These are phyloP conservation scores for Clitoria ternatea DNA, from an alignment of 306 rosid genomes.

Conservation along the genomic window DNA sequence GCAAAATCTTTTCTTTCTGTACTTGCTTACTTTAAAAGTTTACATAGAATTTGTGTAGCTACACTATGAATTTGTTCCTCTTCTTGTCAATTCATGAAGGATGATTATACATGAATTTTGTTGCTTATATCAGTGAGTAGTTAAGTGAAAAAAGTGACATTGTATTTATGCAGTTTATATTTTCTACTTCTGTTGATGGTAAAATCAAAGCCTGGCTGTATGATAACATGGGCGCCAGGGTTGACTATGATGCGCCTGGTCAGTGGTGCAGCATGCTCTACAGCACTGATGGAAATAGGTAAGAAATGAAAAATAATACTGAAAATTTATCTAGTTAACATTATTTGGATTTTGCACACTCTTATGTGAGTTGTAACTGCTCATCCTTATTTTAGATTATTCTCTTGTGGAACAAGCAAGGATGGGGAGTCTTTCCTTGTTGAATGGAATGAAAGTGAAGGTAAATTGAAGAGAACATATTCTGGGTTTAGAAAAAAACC, in stretches of 20 bases:
- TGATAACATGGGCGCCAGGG: slow-evolving; percentile 54
- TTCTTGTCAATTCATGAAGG: background rate
- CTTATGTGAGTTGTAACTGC: slow-evolving; percentile 6
- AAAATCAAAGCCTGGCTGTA: slow-evolving; percentile 81
- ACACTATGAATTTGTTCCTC: background rate
- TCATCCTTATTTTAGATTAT: slow-evolving; percentile 45
- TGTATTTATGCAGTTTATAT: slow-evolving; percentile 50
- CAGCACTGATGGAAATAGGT: slow-evolving; percentile 75
- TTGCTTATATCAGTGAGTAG: background rate
- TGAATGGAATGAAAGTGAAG: slow-evolving; percentile 85
- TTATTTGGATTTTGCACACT: background rate
- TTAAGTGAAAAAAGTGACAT: background rate
- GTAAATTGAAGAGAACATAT: slow-evolving; percentile 53
- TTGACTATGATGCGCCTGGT: slow-evolving; percentile 77
- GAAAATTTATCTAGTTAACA: background rate
- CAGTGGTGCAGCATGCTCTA: slow-evolving; percentile 69
- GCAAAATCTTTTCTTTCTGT: background rate
- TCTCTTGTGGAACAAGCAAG: slow-evolving; percentile 84
- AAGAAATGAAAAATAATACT: slow-evolving; percentile 16
- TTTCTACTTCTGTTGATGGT: slow-evolving; percentile 72
- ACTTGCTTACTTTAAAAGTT: background rate
- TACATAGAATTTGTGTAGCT: background rate
- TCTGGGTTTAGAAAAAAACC: slow-evolving; percentile 58
- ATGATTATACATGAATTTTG: no score
- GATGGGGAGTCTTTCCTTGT: slow-evolving; percentile 74